A percentile compares a stretch with the other conserved stretches of the same genome.
Evolutionary conservation across 2,329 filamentous ascomycete genomes (phyloP).

Genomic region (Balansia obtecta): DNA sequence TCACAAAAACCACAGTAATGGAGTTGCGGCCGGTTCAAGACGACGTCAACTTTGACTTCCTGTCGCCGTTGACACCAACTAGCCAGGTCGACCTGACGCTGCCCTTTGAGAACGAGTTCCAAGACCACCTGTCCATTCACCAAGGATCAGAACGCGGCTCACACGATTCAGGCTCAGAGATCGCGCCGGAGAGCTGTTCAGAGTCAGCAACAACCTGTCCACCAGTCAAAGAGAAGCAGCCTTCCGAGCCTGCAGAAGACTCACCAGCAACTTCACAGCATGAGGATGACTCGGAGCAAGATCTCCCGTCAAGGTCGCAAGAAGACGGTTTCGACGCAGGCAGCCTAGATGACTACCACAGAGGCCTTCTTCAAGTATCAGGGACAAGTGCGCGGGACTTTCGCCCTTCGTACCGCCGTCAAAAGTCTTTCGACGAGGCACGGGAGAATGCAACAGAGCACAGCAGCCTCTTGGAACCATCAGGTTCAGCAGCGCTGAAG

Average conservation of each 20-base stretch:
- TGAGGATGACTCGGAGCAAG: not conserved
- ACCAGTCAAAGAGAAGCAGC: not conserved
- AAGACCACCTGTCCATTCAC: not conserved
- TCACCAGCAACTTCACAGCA: not conserved
- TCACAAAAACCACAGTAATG: not conserved
- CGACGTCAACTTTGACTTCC: slow-evolving; percentile 1
- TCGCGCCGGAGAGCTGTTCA: not conserved
- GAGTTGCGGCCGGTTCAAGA: not conserved
- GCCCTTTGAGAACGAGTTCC: slow-evolving; percentile 4
- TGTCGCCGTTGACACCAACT: not conserved
- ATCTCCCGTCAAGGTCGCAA: not conserved
- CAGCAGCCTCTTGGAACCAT: not conserved
- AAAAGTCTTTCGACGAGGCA: not conserved
- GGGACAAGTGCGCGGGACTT: not conserved
- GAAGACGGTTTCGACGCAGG: not conserved
- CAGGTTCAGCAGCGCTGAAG: not conserved
- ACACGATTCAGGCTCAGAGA: no score
- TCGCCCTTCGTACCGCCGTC: slow-evolving; percentile 1
- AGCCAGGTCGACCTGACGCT: slow-evolving; percentile 1
- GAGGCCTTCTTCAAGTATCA: slow-evolving; percentile 1
- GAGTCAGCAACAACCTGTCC: not conserved
- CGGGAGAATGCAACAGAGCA: not conserved
- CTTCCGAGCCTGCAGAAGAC: not conserved
- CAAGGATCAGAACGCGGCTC: not conserved
- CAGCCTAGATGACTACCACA: slow-evolving; percentile 3